A percentile compares a stretch with the other conserved stretches of the same genome.
Evolutionary conservation across 768 basidiomycete genomes (phyloP).

Genomic region (Pleurotus salmoneostramineus): DNA sequence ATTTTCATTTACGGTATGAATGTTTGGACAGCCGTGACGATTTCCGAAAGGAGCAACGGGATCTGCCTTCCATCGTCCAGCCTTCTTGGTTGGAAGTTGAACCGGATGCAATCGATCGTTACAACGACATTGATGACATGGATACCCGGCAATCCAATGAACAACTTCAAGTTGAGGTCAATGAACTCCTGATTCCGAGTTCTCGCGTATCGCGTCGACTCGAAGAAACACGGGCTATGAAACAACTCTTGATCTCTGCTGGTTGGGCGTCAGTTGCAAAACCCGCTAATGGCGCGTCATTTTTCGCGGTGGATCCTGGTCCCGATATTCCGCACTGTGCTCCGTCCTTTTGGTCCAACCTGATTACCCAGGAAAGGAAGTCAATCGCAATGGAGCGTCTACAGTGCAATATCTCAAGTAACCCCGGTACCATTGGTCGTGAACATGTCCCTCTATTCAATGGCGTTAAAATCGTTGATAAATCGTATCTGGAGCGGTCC

Average conservation of each 20-base stretch:
- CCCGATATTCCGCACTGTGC: background rate
- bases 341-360: too few species aligned
- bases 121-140: background rate
- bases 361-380: too few species aligned
- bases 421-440: too few species aligned
- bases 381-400: too few species aligned
- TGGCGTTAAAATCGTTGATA: too few species aligned
- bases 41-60: slow-evolving; percentile 8
- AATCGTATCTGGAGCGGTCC: too few species aligned
- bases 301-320: background rate
- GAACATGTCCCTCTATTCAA: too few species aligned
- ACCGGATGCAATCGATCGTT: background rate
- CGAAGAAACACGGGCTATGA: background rate
- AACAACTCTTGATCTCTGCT: background rate
- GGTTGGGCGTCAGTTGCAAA: background rate
- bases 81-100: background rate
- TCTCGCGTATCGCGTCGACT: background rate
- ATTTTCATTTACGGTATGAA: slow-evolving; percentile 23
- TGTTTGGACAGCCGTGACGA: slow-evolving; percentile 23
- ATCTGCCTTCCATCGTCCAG: background rate
- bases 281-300: background rate
- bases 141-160: background rate
- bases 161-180: background rate
- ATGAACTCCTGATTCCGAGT: background rate
- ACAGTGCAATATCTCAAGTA: too few species aligned